Evolutionary conservation across 352 stramenopile species (phyloP).

Genomic region (Pilasporangium apinafurcum): DNA sequence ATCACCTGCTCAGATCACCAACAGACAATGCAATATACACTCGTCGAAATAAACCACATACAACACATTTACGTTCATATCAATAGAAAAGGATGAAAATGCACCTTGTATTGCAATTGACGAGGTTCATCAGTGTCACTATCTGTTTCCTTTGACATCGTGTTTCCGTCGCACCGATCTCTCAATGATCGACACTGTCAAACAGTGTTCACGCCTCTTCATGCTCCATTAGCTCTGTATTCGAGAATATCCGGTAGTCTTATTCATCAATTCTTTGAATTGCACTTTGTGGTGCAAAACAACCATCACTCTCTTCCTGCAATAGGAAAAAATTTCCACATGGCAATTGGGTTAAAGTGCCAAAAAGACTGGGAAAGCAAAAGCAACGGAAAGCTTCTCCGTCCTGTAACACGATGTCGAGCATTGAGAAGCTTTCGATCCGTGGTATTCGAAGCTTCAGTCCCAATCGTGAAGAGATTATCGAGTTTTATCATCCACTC

Average conservation of each 20-base stretch:
- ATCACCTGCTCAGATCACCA: constrained; percentile 82
- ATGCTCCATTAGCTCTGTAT: no score
- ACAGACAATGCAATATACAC: background rate
- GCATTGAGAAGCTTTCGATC: constrained; percentile 98
- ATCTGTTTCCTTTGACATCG: constrained; percentile 82
- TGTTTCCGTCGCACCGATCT: no score
- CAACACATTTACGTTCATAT: background rate
- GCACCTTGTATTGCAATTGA: constrained; percentile 86
- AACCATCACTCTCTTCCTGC: no score
- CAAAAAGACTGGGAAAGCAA: background rate
- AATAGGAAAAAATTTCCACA: no score
- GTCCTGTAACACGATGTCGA: constrained; percentile 93
- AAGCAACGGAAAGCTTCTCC: no score
- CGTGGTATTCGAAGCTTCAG: constrained; percentile 97
- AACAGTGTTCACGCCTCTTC: no score
- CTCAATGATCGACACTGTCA: no score
- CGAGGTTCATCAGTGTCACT: constrained; percentile 75
- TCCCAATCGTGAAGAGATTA: constrained; percentile 91
- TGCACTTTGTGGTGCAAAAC: no score
- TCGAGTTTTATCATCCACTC: constrained; percentile 98
- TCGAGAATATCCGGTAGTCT: no score
- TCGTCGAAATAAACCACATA: background rate
- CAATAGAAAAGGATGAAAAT: no score
- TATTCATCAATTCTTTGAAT: no score
- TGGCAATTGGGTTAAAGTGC: no score